Base-by-base conservation (phyloP, 2,329 filamentous ascomycete genomes). In the Clarireedia hainanense region DNA sequence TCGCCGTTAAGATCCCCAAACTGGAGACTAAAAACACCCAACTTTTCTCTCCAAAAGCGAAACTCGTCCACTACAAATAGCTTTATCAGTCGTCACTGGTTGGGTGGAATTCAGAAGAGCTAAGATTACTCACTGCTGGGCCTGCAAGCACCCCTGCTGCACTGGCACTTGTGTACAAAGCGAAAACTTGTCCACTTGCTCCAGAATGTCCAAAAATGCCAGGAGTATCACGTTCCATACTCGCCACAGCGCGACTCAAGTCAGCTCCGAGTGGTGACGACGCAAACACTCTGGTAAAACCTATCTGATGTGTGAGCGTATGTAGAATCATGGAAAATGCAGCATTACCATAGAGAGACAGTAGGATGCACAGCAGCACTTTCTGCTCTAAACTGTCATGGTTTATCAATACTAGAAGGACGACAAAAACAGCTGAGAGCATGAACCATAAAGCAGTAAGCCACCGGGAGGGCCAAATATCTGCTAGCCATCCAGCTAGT, bases 401-500 rank as follows among this genome's bases (percentile, higher is more conserved):
- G 0, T 74, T 72, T 4, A 89, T 80, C 56, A 88, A 78, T 1
- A 85, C 79, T 9, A 90, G 71, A 42, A 84, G 77, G 5, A 86
- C 76, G 6, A 86, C 71, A 34, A 82, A 73, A 0, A 85, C 83
- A 5, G 80, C 69, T 0, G 75, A 72, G 12, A 77, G 61, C 1
- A 81, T 63, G 60, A 89, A 86, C 0, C 82, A 85, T 0, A 73
- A 66, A 0, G 80, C 73, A 0, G 82, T 75, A 14, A 80, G 78
- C 71, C 82, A 85, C 17, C 81, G 76, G 0, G 83, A 77, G 20
- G 84, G 84, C 60, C 80, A 79, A 20, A 68, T 67, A 61, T 77
- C 75, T 2, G 71, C 64, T 6, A 76, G 60, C 69, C 70, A 72
- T 15, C 79, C 82, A 3, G 80, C 75, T 1, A 83, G 52, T 0